Conservation (phyloP, 2,329 filamentous ascomycete species). For the Aspergillus sojae region DNA sequence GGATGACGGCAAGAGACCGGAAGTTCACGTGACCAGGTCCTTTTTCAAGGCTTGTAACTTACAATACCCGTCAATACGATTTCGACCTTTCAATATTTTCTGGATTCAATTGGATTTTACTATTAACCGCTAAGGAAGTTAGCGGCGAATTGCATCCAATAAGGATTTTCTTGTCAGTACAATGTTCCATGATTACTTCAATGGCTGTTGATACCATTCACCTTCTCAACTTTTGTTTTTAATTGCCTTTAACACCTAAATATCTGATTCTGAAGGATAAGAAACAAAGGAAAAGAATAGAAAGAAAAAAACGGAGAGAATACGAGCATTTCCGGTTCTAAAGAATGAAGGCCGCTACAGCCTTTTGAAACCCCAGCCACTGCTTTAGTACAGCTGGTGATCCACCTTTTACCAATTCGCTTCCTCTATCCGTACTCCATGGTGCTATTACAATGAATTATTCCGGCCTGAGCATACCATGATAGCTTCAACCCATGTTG, state of each 20-base stretch:
- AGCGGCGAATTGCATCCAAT: background rate
- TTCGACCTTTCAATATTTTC: background rate
- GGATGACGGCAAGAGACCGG: slow-evolving; percentile 35
- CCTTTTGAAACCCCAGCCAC: background rate
- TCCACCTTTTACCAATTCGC: background rate
- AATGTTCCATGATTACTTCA: background rate
- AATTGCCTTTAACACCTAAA: background rate
- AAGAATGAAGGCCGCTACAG: background rate
- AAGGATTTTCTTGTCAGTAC: background rate
- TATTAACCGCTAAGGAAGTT: background rate
- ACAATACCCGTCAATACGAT: slow-evolving; percentile 5
- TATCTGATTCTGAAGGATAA: background rate
- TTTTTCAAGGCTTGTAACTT: slow-evolving; percentile 15
- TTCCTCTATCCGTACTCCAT: background rate
- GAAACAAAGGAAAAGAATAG: background rate
- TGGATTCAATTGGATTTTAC: background rate
- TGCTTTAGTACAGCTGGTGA: background rate
- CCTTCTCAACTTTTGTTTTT: background rate
- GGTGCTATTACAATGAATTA: background rate
- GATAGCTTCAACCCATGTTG: background rate
- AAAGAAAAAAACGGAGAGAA: background rate
- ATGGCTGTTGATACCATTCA: background rate
- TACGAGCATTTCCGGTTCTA: background rate
- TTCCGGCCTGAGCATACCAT: background rate
- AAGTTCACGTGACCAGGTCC: slow-evolving; percentile 30